Conservation (phyloP, 495 filamentous ascomycete genomes). For the Lichina pygmaea region DNA sequence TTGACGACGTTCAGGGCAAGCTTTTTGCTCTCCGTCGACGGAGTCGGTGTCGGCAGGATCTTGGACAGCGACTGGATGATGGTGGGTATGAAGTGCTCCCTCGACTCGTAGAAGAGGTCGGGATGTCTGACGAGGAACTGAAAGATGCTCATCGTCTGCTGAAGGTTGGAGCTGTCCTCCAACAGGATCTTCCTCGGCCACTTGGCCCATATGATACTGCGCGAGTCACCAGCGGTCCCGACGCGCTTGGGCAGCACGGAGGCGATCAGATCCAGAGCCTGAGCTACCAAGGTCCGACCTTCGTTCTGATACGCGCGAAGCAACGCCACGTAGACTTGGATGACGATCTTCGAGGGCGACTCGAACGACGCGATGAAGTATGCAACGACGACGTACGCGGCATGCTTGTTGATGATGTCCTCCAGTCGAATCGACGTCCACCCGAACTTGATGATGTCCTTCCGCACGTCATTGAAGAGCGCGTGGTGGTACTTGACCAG, state of each 20-base stretch:
- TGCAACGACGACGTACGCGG: slow-evolving; percentile 84
- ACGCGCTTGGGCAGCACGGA: slow-evolving; percentile 68
- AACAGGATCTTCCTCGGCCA: slow-evolving; percentile 75
- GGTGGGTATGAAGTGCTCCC: slow-evolving; percentile 67
- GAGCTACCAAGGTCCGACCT: slow-evolving; percentile 72
- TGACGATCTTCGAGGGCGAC: slow-evolving; percentile 83
- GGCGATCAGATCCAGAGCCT: slow-evolving; percentile 80
- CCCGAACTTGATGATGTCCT: slow-evolving; percentile 95
- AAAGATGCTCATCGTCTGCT: slow-evolving; percentile 92
- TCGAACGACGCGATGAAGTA: slow-evolving; percentile 97
- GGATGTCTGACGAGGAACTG: slow-evolving; percentile 84
- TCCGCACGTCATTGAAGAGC: slow-evolving; percentile 67
- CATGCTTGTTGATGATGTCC: slow-evolving; percentile 97
- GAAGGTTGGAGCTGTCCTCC: slow-evolving; percentile 88
- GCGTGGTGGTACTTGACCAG: slow-evolving; percentile 78
- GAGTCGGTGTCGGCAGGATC: slow-evolving; percentile 58
- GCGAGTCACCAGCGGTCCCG: slow-evolving; percentile 20
- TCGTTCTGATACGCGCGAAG: slow-evolving; percentile 86
- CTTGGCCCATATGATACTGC: slow-evolving; percentile 64
- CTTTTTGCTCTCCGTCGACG: slow-evolving; percentile 81
- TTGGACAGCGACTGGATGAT: slow-evolving; percentile 77
- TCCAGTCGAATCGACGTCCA: slow-evolving; percentile 97
- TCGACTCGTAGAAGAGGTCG: slow-evolving; percentile 79
- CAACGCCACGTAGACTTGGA: slow-evolving; percentile 75
- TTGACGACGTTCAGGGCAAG: slow-evolving; percentile 72